Evolutionary conservation across 23 red algal species (phyloP).

Genomic region (Chondrus crispus): DNA sequence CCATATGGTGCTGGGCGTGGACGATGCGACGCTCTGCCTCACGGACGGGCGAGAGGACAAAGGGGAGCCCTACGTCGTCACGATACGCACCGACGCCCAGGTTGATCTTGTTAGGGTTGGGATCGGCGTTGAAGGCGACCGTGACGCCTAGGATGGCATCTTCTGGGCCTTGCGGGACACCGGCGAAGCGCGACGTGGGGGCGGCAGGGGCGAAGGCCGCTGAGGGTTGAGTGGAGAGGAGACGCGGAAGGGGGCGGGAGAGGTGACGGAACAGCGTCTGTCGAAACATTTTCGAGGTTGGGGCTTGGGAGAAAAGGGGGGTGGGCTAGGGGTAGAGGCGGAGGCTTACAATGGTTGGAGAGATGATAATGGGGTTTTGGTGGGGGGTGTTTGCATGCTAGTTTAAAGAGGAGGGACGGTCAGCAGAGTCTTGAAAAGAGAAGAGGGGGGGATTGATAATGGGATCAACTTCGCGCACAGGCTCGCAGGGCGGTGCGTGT

Average conservation of each 20-base stretch:
- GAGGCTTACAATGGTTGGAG: no score
- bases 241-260: background rate
- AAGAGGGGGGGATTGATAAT: no score
- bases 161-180: constrained; percentile 54
- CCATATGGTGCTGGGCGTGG: constrained; percentile 30
- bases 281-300: background rate
- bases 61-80: constrained; percentile 79
- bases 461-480: no score
- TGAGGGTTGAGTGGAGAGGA: background rate
- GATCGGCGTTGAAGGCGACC: constrained; percentile 62
- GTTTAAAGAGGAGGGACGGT: no score
- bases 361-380: no score
- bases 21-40: constrained; percentile 54
- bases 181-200: constrained; percentile 45
- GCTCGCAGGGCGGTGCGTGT: no score
- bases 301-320: no score
- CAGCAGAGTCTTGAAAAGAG: no score
- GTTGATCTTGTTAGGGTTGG: constrained; percentile 80
- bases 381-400: no score
- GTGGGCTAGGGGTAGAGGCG: no score
- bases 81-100: constrained; percentile 98
- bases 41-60: constrained; percentile 65
- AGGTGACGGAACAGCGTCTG: background rate
- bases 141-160: constrained; percentile 95
- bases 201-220: background rate